These are phyloP conservation scores for Cardamine chenopodiifolia DNA, from an alignment of 345 rosid species.

Conservation along the genomic window DNA sequence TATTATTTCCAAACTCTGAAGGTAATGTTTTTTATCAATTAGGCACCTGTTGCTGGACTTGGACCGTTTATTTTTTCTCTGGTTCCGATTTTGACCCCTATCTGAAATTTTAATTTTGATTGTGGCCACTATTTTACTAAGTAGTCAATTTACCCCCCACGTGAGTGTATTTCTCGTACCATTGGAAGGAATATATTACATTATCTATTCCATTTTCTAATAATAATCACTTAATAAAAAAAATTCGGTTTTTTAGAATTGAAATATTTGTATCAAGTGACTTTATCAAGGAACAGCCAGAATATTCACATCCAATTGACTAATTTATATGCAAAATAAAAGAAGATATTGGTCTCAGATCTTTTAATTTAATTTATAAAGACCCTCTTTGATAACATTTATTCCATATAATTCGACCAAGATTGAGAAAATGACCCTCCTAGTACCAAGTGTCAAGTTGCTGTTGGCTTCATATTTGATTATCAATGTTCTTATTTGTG, in stretches of 20 bases:
- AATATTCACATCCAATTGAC: not conserved
- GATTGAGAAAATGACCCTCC: not conserved
- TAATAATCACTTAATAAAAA: not conserved
- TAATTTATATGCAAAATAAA: not conserved
- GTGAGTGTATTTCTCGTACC: slow-evolving; percentile 4
- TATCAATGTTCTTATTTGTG: not conserved
- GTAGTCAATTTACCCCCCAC: slow-evolving; percentile 32
- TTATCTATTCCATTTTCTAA: not conserved
- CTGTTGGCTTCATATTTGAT: slow-evolving; percentile 3
- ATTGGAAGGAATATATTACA: not conserved
- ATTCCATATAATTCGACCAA: not conserved
- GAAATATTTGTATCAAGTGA: not conserved
- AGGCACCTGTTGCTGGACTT: slow-evolving; percentile 21
- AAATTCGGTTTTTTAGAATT: not conserved
- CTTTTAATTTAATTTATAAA: slow-evolving; percentile 2
- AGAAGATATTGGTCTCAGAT: not conserved
- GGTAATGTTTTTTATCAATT: not conserved
- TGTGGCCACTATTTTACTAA: slow-evolving; percentile 2
- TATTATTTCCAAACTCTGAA: not conserved
- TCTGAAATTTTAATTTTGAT: not conserved
- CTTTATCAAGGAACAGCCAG: too few species aligned
- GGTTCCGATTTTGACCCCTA: slow-evolving; percentile 25
- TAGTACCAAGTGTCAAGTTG: slow-evolving; percentile 5
- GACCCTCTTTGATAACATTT: not conserved
- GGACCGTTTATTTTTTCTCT: slow-evolving; percentile 30